These are phyloP conservation scores for Buddleja alternifolia DNA, from an alignment of 257 asterid species.

Conservation along the genomic window DNA sequence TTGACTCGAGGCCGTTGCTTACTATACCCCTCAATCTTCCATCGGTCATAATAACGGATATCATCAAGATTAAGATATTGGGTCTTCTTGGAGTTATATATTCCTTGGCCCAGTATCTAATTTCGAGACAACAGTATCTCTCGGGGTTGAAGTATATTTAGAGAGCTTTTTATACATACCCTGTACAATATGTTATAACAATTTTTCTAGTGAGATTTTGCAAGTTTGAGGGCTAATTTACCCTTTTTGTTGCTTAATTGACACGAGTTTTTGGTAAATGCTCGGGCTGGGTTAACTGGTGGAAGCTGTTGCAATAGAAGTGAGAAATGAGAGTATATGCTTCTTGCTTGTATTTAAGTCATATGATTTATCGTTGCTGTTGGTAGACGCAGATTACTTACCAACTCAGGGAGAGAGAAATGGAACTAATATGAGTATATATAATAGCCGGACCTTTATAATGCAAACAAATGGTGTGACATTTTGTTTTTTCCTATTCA, in stretches of 20 bases:
- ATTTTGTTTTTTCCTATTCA: not conserved
- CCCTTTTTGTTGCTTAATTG: slow-evolving; percentile 42
- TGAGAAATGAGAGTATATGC: slow-evolving; percentile 29
- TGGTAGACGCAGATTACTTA: slow-evolving; percentile 20
- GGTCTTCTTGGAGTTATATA: slow-evolving; percentile 93
- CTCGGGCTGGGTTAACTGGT: slow-evolving; percentile 18
- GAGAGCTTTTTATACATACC: slow-evolving; percentile 30
- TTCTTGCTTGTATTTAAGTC: slow-evolving; percentile 38
- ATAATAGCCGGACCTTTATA: slow-evolving; percentile 15
- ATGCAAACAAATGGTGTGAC: not conserved
- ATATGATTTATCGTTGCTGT: not conserved
- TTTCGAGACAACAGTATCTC: slow-evolving; percentile 80
- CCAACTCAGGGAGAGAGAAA: slow-evolving; percentile 25
- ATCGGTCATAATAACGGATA: slow-evolving; percentile 69
- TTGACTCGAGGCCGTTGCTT: slow-evolving; percentile 66
- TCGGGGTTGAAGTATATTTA: slow-evolving; percentile 95
- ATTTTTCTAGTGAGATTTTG: slow-evolving; percentile 34
- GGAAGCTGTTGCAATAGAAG: slow-evolving; percentile 34
- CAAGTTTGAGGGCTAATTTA: slow-evolving; percentile 27
- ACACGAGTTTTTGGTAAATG: slow-evolving; percentile 47
- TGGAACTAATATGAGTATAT: not conserved
- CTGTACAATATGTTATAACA: slow-evolving; percentile 46
- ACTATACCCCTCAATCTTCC: slow-evolving; percentile 86
- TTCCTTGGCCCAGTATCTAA: slow-evolving; percentile 82
- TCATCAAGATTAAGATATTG: slow-evolving; percentile 79